phyloP scores from a whole-genome alignment of 257 asterid genomes.

The Ajuga chamaepitys region DNA sequence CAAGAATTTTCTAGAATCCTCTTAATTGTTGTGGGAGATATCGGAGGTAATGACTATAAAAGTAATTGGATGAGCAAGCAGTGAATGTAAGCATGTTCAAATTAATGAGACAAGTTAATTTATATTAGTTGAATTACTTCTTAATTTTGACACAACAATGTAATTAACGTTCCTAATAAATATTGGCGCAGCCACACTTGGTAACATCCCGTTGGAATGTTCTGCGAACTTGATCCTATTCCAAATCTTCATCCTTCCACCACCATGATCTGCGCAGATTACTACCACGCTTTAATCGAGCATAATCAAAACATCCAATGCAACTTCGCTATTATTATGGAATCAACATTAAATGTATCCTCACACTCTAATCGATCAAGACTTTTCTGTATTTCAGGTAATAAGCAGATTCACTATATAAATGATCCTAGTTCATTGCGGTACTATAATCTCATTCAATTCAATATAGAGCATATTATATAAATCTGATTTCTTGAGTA shows the following conservation, averaged over 20 bases:
- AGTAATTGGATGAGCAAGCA: not conserved
- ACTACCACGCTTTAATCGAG: slow-evolving; percentile 28
- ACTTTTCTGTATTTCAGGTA: too few relatives aligned
- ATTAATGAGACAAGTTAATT: too few relatives aligned
- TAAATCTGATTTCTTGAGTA: too few relatives aligned
- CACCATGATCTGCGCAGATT: slow-evolving; percentile 33
- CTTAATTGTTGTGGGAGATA: slow-evolving; percentile 31
- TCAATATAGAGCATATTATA: too few relatives aligned
- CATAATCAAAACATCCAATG: too few relatives aligned
- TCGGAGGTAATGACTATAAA: slow-evolving; percentile 42
- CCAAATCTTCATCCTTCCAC: slow-evolving; percentile 18
- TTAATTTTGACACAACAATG: not conserved
- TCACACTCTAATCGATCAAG: too few relatives aligned
- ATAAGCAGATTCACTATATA: too few relatives aligned
- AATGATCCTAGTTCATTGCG: too few relatives aligned
- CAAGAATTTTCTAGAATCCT: slow-evolving; percentile 3
- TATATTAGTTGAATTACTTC: too few relatives aligned
- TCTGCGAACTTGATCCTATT: slow-evolving; percentile 11
- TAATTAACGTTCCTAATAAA: slow-evolving; percentile 26
- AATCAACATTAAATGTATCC: too few relatives aligned
- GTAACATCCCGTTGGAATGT: slow-evolving; percentile 31
- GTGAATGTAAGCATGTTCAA: not conserved
- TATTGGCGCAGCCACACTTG: slow-evolving; percentile 27
- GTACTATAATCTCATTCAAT: too few relatives aligned
- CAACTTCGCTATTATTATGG: too few relatives aligned